phyloP scores from a whole-genome alignment of 352 stramenopile species.

The Phytophthora colocasiae region DNA sequence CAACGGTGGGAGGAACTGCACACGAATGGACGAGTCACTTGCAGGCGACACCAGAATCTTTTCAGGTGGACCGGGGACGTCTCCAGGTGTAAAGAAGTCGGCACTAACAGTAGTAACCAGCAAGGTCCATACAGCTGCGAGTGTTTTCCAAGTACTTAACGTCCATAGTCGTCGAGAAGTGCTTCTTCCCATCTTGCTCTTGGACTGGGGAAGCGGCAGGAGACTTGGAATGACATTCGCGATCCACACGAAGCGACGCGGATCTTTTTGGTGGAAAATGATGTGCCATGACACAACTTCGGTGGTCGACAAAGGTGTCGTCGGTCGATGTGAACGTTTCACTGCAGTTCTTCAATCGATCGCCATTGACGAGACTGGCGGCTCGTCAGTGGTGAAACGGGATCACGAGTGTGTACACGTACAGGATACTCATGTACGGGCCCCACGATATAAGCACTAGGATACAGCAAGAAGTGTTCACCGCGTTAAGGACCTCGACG shows the following conservation, averaged over 20 bases:
- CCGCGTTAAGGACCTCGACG: too few relatives aligned
- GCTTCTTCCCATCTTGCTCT: neutral
- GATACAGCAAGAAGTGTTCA: too few relatives aligned
- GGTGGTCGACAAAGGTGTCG: neutral
- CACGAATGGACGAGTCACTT: conserved; percentile 53
- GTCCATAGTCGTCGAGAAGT: neutral
- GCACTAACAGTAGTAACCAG: conserved; percentile 22
- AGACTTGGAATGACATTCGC: neutral
- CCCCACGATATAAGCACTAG: too few relatives aligned
- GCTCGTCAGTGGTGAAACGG: too few relatives aligned
- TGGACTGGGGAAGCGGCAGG: neutral
- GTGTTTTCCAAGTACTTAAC: neutral
- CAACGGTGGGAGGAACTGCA: conserved; percentile 68
- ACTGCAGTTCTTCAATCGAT: too few relatives aligned
- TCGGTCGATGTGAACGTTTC: neutral
- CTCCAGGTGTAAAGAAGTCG: conserved; percentile 61
- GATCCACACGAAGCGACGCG: neutral
- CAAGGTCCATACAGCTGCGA: conserved; percentile 4
- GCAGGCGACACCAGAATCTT: conserved; percentile 58
- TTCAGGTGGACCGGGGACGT: conserved; percentile 66
- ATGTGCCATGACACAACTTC: neutral
- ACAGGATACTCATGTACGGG: too few relatives aligned
- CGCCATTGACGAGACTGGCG: too few relatives aligned
- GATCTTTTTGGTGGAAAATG: neutral
- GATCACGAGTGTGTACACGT: too few relatives aligned